Conservation (phyloP, 495 filamentous ascomycete genomes). For the Penicillium silybi region DNA sequence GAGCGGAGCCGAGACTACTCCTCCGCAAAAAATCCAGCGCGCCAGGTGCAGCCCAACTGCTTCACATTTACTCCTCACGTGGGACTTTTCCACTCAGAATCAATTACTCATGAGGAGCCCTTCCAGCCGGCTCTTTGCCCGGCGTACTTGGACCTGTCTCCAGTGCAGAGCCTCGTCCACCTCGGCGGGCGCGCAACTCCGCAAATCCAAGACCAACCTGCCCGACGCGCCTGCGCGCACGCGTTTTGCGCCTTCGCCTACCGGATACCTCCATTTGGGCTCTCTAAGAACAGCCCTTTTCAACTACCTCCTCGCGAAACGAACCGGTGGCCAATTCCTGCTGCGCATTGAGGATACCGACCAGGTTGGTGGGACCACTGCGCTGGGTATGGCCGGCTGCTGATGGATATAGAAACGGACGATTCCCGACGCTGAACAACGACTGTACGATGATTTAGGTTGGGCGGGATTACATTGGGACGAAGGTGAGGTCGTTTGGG, state of each 20-base stretch:
- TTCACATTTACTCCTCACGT: background rate
- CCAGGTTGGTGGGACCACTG: slow-evolving; percentile 53
- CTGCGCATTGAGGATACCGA: slow-evolving; percentile 95
- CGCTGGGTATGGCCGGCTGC: slow-evolving; percentile 6
- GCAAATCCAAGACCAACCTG: slow-evolving; percentile 34
- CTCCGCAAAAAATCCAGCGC: slow-evolving; percentile 19
- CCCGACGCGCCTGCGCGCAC: slow-evolving; percentile 73
- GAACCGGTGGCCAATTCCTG: slow-evolving; percentile 88
- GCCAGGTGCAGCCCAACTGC: background rate
- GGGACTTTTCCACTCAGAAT: background rate
- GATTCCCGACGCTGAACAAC: slow-evolving; percentile 70
- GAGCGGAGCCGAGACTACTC: slow-evolving; percentile 26
- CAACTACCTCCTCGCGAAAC: slow-evolving; percentile 84
- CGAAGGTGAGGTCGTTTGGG: slow-evolving; percentile 55
- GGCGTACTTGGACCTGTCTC: slow-evolving; percentile 39
- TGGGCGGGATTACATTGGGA: slow-evolving; percentile 95
- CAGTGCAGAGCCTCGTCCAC: slow-evolving; percentile 39
- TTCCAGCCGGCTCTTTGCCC: slow-evolving; percentile 24
- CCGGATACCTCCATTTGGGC: slow-evolving; percentile 88
- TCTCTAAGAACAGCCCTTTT: slow-evolving; percentile 87
- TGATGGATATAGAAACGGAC: slow-evolving; percentile 63
- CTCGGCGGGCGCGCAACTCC: slow-evolving; percentile 20
- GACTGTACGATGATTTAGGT: slow-evolving; percentile 69
- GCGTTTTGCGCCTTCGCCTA: slow-evolving; percentile 93
- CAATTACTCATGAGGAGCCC: slow-evolving; percentile 22